phyloP scores from a whole-genome alignment of 805 yeast genomes.

The Candida sphagnicola region DNA sequence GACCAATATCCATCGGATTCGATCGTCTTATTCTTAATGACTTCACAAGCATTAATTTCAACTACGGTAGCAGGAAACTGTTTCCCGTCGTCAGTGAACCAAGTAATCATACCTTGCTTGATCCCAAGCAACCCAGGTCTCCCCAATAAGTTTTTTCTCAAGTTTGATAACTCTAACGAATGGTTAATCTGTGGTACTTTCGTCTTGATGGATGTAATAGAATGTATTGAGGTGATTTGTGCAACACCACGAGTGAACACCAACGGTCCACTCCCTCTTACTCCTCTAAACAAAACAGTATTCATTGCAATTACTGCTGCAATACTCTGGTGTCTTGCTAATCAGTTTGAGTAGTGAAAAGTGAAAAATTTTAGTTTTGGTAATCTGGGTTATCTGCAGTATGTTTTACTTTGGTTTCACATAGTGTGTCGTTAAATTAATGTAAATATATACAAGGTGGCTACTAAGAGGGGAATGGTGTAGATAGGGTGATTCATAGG shows the following conservation, averaged over 20 bases:
- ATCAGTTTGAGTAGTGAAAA: background rate
- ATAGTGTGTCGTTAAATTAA: no score
- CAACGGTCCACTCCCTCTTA: background rate
- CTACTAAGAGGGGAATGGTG: background rate
- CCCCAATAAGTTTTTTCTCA: conserved; percentile 64
- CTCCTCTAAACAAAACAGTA: background rate
- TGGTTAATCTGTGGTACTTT: conserved; percentile 54
- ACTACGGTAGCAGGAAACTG: conserved; percentile 82
- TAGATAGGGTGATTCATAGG: background rate
- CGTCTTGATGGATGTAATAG: conserved; percentile 46
- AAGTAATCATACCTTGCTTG: conserved; percentile 88
- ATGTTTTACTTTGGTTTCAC: background rate
- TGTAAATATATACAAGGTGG: background rate
- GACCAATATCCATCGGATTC: conserved; percentile 80
- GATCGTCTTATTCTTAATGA: conserved; percentile 63
- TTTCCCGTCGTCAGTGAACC: conserved; percentile 67
- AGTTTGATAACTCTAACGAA: conserved; percentile 64
- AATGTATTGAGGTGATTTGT: conserved; percentile 45
- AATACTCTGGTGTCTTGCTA: background rate
- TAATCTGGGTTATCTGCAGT: background rate
- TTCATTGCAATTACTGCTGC: background rate
- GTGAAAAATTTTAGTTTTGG: conserved; percentile 1
- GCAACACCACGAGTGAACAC: conserved; percentile 31
- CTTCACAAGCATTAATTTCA: conserved; percentile 87
- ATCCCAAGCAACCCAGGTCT: conserved; percentile 84